Conservation (phyloP, 306 rosid species). For the Vicia villosa region DNA sequence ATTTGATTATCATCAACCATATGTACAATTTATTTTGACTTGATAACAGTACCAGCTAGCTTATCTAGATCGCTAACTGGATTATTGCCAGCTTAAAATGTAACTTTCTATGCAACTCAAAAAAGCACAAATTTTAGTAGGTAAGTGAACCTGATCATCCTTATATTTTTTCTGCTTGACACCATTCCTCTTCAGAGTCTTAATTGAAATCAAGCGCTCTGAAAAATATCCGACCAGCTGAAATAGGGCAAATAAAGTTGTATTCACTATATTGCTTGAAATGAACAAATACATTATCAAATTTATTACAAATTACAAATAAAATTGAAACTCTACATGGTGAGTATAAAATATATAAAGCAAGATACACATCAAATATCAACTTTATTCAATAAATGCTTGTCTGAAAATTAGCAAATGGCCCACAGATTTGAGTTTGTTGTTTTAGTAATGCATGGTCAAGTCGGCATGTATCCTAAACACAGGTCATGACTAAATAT, state of each 20-base stretch:
- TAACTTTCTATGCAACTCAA: constrained; percentile 8
- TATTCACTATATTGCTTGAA: constrained; percentile 30
- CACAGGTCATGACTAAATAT: background rate
- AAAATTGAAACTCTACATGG: constrained; percentile 10
- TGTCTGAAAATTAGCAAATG: constrained; percentile 11
- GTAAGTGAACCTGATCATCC: constrained; percentile 62
- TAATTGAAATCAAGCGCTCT: constrained; percentile 69
- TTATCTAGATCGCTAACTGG: constrained; percentile 16
- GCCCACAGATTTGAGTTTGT: background rate
- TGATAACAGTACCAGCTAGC: constrained; percentile 12
- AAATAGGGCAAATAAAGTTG: constrained; percentile 41
- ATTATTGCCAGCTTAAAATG: constrained; percentile 13
- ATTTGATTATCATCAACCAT: constrained; percentile 20
- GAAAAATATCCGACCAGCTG: constrained; percentile 76
- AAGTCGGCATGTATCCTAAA: constrained; percentile 13
- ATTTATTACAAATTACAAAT: background rate
- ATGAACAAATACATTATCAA: constrained; percentile 34
- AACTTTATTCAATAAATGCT: constrained; percentile 14
- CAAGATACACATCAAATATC: constrained; percentile 13
- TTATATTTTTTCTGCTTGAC: constrained; percentile 65
- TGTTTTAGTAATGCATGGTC: constrained; percentile 3
- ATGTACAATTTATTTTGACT: background rate
- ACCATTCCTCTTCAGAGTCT: constrained; percentile 70
- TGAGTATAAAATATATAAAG: constrained; percentile 18
- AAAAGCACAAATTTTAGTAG: constrained; percentile 28